Conservation (phyloP, 208 protist species). For the Wallacemonas sp. region DNA sequence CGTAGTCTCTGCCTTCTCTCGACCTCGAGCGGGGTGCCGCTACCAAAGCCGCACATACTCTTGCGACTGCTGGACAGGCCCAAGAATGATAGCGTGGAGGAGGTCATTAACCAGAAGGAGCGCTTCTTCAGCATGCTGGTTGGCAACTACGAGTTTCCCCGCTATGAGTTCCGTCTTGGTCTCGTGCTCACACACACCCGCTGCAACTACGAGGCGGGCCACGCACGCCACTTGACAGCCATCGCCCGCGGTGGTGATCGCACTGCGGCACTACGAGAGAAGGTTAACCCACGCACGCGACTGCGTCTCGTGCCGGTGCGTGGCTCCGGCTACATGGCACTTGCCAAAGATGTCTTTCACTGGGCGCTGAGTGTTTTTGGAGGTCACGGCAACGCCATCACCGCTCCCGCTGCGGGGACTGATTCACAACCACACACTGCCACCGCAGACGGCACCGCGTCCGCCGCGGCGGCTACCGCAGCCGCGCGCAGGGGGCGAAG, state of each 20-base stretch:
- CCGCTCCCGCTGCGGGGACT: neutral
- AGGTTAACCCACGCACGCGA: constrained; percentile 13
- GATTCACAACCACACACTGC: neutral
- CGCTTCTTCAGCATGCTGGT: constrained; percentile 28
- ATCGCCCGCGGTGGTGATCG: constrained; percentile 32
- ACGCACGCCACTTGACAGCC: constrained; percentile 35
- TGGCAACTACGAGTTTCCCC: constrained; percentile 35
- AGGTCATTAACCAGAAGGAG: constrained; percentile 16
- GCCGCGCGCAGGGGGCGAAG: neutral
- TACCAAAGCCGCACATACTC: constrained; percentile 14
- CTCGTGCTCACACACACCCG: constrained; percentile 33
- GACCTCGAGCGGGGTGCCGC: constrained; percentile 14
- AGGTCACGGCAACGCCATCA: no score
- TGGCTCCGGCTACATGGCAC: constrained; percentile 1
- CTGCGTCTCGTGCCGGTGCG: neutral
- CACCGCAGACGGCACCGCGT: no score
- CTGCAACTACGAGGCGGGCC: constrained; percentile 22
- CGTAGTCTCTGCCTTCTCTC: constrained; percentile 41
- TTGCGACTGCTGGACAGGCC: constrained; percentile 9
- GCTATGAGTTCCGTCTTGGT: constrained; percentile 33
- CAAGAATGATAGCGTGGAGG: constrained; percentile 8
- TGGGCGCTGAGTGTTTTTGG: neutral
- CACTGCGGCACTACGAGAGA: constrained; percentile 1
- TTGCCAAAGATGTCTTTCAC: neutral
- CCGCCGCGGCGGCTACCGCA: no score